phyloP scores from a whole-genome alignment of 1,284 basidiomycete genomes.

The Calocybe gambosa region DNA sequence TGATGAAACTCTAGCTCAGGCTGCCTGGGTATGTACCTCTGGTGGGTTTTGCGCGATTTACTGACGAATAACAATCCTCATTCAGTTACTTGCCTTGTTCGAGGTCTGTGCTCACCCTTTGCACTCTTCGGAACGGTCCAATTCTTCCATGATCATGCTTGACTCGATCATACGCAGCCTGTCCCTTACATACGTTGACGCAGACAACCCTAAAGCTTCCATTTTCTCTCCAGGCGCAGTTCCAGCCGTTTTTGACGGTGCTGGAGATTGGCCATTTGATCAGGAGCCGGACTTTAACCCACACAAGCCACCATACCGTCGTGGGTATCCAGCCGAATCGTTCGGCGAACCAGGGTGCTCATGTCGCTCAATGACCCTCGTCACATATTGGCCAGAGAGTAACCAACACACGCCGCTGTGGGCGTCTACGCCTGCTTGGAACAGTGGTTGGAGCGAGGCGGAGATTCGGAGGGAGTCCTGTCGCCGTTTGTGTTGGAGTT shows the following conservation, averaged over 20 bases:
- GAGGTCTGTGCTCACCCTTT: slow-evolving; percentile 64
- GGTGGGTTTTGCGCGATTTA: slow-evolving; percentile 5
- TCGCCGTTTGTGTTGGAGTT: slow-evolving; percentile 68
- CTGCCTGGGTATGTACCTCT: slow-evolving; percentile 55
- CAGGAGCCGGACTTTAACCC: slow-evolving; percentile 12
- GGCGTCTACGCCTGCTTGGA: slow-evolving; percentile 60
- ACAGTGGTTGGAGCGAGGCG: slow-evolving; percentile 46
- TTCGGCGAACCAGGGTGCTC: slow-evolving; percentile 35
- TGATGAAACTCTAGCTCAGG: slow-evolving; percentile 64
- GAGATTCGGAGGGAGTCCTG: slow-evolving; percentile 67
- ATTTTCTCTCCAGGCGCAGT: slow-evolving; percentile 43
- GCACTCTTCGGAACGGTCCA: slow-evolving; percentile 45
- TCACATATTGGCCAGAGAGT: slow-evolving; percentile 40
- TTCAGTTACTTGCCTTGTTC: slow-evolving; percentile 61
- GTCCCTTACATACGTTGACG: slow-evolving; percentile 42
- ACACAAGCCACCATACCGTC: slow-evolving; percentile 9
- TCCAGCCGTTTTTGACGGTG: slow-evolving; percentile 24
- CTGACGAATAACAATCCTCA: slow-evolving; percentile 5
- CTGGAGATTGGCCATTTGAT: slow-evolving; percentile 17
- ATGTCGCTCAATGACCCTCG: slow-evolving; percentile 51
- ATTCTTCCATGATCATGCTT: slow-evolving; percentile 53
- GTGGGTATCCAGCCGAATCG: slow-evolving; percentile 11
- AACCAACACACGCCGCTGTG: slow-evolving; percentile 55
- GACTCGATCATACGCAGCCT: slow-evolving; percentile 63
- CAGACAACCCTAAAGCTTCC: slow-evolving; percentile 35